Evolutionary conservation across 306 rosid genomes (phyloP).

Genomic region (Cyclanthera cordifolia): DNA sequence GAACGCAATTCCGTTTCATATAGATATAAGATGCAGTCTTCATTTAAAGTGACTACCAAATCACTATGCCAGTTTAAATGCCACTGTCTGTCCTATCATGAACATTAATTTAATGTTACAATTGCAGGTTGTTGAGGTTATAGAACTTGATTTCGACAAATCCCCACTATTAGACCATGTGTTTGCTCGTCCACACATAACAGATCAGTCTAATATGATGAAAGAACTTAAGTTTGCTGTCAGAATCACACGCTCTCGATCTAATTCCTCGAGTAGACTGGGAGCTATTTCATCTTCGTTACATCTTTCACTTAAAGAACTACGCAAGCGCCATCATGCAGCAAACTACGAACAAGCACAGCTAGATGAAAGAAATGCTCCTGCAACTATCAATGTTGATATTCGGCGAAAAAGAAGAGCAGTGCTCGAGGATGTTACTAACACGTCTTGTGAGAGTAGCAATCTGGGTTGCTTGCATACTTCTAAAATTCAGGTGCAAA

Average conservation of each 20-base stretch:
- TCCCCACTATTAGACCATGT: too few relatives aligned
- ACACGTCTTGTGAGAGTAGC: background rate
- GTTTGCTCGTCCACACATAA: background rate
- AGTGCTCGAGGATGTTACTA: background rate
- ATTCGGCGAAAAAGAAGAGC: too few relatives aligned
- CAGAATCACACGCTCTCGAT: background rate
- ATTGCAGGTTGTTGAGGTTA: conserved; percentile 1
- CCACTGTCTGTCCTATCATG: background rate
- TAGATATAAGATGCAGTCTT: background rate
- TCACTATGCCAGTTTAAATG: background rate
- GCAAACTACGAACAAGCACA: background rate
- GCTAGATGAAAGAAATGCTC: background rate
- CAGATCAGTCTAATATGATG: background rate
- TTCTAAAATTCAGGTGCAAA: conserved; percentile 3
- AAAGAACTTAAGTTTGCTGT: background rate
- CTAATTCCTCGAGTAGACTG: background rate
- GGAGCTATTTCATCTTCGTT: background rate
- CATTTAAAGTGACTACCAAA: background rate
- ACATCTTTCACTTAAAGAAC: background rate
- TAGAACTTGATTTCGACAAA: too few relatives aligned
- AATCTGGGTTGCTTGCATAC: background rate
- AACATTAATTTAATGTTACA: background rate
- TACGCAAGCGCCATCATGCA: background rate
- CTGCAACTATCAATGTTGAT: background rate
- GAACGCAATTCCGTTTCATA: background rate